Base-by-base conservation (phyloP, 805 yeast species). In the Wickerhamomyces alni region DNA sequence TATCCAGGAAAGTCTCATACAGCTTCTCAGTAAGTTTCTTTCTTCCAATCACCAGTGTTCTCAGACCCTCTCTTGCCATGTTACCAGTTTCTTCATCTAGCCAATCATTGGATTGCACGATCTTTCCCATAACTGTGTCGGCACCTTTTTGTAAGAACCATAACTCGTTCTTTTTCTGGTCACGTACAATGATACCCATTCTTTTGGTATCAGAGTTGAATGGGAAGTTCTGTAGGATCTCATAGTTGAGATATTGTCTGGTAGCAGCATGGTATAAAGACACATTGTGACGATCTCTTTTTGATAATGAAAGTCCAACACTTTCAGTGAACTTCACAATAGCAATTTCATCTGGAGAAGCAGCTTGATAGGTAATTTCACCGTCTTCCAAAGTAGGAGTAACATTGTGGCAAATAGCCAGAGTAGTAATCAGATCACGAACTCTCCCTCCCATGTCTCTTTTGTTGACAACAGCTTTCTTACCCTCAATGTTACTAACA, bases 341-440 rank as follows among this genome's bases (percentile, higher is more conserved):
- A 22, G 99, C 99, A 50, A 93, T 80, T 59, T 93, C 99, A 66
- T 93, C 99, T 0, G 99, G 99, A 0, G 97, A 89, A 0, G 98
- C 97, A 0, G 99, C 99, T 63, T 93, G 99, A 58, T 89, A 93
- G 2, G 87, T 74, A 13, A 80, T 59, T 42, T 69, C 79, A 21
- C 85, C 87, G 47, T 81, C 86, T 41, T 82, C 93, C 48, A 80
- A 75, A 0, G 95, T 80, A 1, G 99, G 99, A 0, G 99, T 94
- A 22, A 93, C 99, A 50, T 88, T 88, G 61, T 93, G 99, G 60
- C 99, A 93, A n/a, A 91, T 66, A 0, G 98, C 95, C 37, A 93
- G 68, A 2, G 96, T 85, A 0, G 78, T 61, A 1, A 88, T 77
- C 46, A 93, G 67, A 54, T 88, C 96, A 51, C 89, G 73, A 7